Base-by-base conservation (phyloP, 768 basidiomycete species). In the Boletus eberwhitei region DNA sequence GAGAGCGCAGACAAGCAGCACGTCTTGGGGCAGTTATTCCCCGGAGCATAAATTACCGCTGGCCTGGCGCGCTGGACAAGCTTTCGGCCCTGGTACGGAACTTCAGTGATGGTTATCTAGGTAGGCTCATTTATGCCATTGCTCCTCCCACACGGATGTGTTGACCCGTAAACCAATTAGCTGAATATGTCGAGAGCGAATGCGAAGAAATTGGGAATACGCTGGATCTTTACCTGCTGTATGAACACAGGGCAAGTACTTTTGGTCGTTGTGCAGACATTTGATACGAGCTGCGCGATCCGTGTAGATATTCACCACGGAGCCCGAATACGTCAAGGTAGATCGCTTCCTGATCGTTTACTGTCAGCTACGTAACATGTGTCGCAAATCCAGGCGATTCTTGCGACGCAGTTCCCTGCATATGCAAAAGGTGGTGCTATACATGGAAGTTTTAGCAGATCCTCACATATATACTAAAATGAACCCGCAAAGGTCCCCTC, bases 61-160 rank as follows among this genome's bases (percentile, higher is more conserved):
- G 58, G 63, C 67, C 74, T 6, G 81, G 79, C 24, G 79, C 77
- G 55, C n/a, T 79, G 5, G 82, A 83, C 55, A 59, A 81, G 17
- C 61, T 82, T 24, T 56, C 59, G n/a, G 52, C 31, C 14, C 64
- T 80, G 70, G 66, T 73, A 48, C 58, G 71, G 47, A 72, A 75
- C 32, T 75, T 74, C 50, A 66, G 68, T 4, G 60, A 62, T 40
- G 83, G 82, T 1, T 83, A 84, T 65, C 74, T 75, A 19, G 80
- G 83, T 77, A 54, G 7, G 75, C 53, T 2, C 22, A 16, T 26
- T 29, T 16, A 2, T 29, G 1, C 8, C 5, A 1, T 17, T 57
- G 5, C 5, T 26, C 21, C 7, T n/a, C n/a, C n/a, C 14, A n/a
- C 19, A 16, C 5, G 38, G 24, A 17, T 8, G 26, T 37, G 37